Evolutionary conservation across 176 grass and related monocot species (phyloP).

Genomic region (Lolium multiflorum): DNA sequence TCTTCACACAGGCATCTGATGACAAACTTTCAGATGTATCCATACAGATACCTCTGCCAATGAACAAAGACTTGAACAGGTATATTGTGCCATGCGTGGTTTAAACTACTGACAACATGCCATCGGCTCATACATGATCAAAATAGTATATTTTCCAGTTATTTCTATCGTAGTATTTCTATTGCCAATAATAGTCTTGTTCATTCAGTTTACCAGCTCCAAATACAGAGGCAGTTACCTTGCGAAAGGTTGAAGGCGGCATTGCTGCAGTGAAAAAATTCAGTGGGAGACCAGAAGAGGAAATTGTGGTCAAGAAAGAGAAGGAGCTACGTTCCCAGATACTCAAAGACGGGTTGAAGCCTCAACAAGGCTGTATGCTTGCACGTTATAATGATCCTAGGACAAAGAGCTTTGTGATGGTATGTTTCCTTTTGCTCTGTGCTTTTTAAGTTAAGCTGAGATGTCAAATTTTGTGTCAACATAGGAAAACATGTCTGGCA

Average conservation of each 20-base stretch:
- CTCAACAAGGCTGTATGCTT: constrained; percentile 82
- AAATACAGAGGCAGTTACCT: constrained; percentile 58
- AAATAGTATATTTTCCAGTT: not conserved
- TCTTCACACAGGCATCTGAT: constrained; percentile 85
- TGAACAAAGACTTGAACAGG: constrained; percentile 76
- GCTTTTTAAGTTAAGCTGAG: not conserved
- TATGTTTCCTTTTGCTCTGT: constrained; percentile 44
- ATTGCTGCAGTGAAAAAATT: constrained; percentile 85
- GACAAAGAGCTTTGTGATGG: constrained; percentile 86
- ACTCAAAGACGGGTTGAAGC: constrained; percentile 71
- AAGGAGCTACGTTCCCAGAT: constrained; percentile 58
- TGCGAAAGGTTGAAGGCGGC: constrained; percentile 60
- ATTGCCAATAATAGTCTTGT: constrained; percentile 21
- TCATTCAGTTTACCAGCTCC: constrained; percentile 75
- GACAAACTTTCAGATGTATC: constrained; percentile 81
- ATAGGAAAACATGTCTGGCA: constrained; percentile 19
- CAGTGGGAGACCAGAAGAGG: constrained; percentile 74
- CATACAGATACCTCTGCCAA: constrained; percentile 82
- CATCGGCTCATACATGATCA: not conserved
- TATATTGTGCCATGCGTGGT: not conserved
- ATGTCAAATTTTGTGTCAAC: constrained; percentile 19
- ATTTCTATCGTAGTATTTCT: constrained; percentile 24
- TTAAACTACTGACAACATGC: not conserved
- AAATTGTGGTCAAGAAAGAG: constrained; percentile 64
- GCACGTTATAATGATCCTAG: constrained; percentile 95